Percentiles rank a stretch among this genome's conserved stretches.
Evolutionary conservation across 2,329 filamentous ascomycete genomes (phyloP).

Genomic region (Didymella exigua): DNA sequence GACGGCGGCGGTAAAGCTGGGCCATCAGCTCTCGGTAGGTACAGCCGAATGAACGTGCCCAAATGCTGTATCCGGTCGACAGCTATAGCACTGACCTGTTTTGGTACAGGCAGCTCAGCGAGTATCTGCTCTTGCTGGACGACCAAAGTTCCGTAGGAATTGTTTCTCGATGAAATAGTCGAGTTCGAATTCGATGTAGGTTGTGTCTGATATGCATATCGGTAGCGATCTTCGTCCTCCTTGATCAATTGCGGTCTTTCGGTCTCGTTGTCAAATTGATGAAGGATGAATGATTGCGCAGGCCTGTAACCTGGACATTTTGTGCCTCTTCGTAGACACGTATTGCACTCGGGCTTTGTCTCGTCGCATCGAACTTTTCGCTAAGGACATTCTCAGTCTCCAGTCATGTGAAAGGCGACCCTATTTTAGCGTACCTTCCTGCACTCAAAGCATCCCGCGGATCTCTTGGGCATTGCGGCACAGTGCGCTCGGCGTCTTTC

Average conservation of each 20-base stretch:
- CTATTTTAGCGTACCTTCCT: slow-evolving; percentile 34
- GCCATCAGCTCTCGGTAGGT: slow-evolving; percentile 37
- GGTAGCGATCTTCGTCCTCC: slow-evolving; percentile 45
- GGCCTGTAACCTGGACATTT: slow-evolving; percentile 47
- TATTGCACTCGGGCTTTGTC: slow-evolving; percentile 44
- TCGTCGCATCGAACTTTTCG: slow-evolving; percentile 48
- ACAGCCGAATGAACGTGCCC: slow-evolving; percentile 41
- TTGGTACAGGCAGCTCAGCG: slow-evolving; percentile 31
- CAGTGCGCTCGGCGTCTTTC: slow-evolving; percentile 11
- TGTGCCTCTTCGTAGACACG: slow-evolving; percentile 41
- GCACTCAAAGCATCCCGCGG: slow-evolving; percentile 46
- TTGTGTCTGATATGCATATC: slow-evolving; percentile 34
- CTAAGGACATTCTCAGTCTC: slow-evolving; percentile 16
- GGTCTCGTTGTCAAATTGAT: slow-evolving; percentile 38
- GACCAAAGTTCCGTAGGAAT: slow-evolving; percentile 16
- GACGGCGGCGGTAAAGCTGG: slow-evolving; percentile 44
- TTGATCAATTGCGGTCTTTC: slow-evolving; percentile 41
- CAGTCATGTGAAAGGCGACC: slow-evolving; percentile 10
- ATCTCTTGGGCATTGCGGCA: slow-evolving; percentile 45
- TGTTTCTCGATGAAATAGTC: slow-evolving; percentile 5
- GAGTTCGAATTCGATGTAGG: slow-evolving; percentile 4
- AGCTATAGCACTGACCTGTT: slow-evolving; percentile 41
- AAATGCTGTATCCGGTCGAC: slow-evolving; percentile 45
- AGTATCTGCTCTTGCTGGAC: slow-evolving; percentile 20
- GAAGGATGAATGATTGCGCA: slow-evolving; percentile 43